Conservation (phyloP, 768 basidiomycete genomes). For the Trametes punicea region DNA sequence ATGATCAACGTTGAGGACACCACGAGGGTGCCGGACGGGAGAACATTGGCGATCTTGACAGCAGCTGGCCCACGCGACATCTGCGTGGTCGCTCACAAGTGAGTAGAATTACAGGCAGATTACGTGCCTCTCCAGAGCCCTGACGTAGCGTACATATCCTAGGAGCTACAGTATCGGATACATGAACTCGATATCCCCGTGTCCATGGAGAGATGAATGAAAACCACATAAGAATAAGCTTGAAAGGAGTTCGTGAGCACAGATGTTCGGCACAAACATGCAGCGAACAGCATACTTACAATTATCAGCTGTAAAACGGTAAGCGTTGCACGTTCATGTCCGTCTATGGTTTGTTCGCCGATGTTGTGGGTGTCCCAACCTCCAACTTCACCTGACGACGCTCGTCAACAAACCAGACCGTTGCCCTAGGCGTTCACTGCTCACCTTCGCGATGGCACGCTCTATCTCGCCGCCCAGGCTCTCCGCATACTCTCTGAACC, state of each 20-base stretch:
- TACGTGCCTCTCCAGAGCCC: background rate
- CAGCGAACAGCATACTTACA: too few species aligned
- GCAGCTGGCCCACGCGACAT: background rate
- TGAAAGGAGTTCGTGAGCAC: too few species aligned
- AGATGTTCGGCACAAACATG: too few species aligned
- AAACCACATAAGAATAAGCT: too few species aligned
- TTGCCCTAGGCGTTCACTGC: background rate
- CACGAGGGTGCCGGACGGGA: background rate
- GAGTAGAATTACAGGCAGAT: background rate
- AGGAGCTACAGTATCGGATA: too few species aligned
- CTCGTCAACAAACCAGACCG: background rate
- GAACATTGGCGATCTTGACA: background rate
- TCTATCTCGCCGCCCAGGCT: constrained; percentile 3
- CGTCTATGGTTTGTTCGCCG: too few species aligned
- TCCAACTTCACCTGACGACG: background rate
- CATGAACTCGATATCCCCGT: too few species aligned
- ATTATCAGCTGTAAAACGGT: too few species aligned
- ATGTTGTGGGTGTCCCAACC: background rate
- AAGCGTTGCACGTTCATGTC: too few species aligned
- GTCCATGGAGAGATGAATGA: too few species aligned
- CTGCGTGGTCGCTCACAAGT: background rate
- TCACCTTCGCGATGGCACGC: constrained; percentile 4
- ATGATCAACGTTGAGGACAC: background rate
- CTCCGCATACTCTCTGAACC: constrained; percentile 16
- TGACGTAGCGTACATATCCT: too few species aligned